Base-by-base conservation (phyloP, 768 basidiomycete genomes). In the Favolaschia claudopus region DNA sequence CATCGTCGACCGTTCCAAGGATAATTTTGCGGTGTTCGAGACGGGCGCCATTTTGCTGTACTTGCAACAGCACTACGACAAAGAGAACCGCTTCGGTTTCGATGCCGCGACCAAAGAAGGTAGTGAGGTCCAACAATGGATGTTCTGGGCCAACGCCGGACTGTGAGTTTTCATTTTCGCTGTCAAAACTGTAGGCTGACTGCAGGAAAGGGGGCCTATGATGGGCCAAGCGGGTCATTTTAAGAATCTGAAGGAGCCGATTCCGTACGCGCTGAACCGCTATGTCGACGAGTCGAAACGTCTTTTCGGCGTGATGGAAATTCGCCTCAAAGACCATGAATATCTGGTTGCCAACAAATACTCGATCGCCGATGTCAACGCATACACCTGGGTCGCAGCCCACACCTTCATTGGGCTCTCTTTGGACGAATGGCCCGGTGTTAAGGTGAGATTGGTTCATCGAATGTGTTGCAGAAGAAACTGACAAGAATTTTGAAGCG, bases 281-380 rank as follows among this genome's bases (percentile, higher is more conserved):
- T 85, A 83, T 69, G 66, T 72, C 17, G 74, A 81, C 17, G 85
- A 85, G 73, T 78, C 82, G 15, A 74, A 74, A 50, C 75, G 83
- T 3, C 69, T 86, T 13, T 79, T 82, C 64, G 68, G 72, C 8
- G 83, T 85, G 10, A 66, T 85, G 39, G 82, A 85, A 65, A 70
- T 76, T 28, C 76, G 79, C 13, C 71, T 86, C 7, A 27, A 67
- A n/a, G 67, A 73, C 28, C 70, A 77, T 31, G 82, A 83, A 7
- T 84, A 74, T 46, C 74, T 86, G 29, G 83, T 77, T 9, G 81
- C 77, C 28, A 77, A 74, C 29, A 65, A 62, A 1, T 79, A 74
- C 63, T 76, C 66, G 31, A 76, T 82, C 27, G 81, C 79, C 1
- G 78, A 79, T 51, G 72, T 80, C 29, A 77, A 77, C 61, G 72